Percentiles rank a stretch among this genome's conserved stretches.
Conservation (phyloP, 768 basidiomycete species). For the Polyporus arcularius region DNA sequence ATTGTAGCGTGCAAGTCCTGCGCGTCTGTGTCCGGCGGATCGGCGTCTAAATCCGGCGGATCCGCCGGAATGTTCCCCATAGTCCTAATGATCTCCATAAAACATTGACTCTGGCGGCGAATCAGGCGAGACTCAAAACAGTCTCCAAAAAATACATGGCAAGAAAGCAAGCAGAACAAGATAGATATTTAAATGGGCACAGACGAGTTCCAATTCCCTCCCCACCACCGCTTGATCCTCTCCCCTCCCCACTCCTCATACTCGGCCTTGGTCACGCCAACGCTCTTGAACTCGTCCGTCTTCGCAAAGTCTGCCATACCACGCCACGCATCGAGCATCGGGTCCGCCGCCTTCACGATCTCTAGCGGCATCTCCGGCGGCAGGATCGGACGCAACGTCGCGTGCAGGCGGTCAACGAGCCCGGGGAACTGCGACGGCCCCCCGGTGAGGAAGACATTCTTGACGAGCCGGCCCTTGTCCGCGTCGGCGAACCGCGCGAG, state of each 20-base stretch:
- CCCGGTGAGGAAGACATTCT: constrained; percentile 93
- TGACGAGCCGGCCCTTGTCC: constrained; percentile 73
- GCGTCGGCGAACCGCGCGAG: constrained; percentile 67
- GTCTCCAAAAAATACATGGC: no score
- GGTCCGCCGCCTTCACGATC: constrained; percentile 64
- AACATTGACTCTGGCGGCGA: no score
- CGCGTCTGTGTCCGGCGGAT: no score
- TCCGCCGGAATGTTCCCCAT: no score
- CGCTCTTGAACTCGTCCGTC: constrained; percentile 52
- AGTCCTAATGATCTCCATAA: no score
- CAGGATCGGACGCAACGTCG: constrained; percentile 78
- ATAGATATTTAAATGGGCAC: constrained; percentile 13
- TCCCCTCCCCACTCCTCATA: constrained; percentile 93
- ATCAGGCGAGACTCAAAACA: not conserved
- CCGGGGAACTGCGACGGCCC: constrained; percentile 75
- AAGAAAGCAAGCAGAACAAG: no score
- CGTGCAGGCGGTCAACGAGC: constrained; percentile 64
- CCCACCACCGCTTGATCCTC: constrained; percentile 87
- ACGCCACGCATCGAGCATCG: constrained; percentile 80
- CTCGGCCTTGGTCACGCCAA: constrained; percentile 72
- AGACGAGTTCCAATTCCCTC: constrained; percentile 80
- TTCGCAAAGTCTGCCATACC: constrained; percentile 84
- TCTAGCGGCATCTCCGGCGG: constrained; percentile 78
- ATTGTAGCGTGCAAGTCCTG: no score
- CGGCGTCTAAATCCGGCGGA: no score